Evolutionary conservation across 352 stramenopile genomes (phyloP).

Genomic region (Phytophthora brassicae): DNA sequence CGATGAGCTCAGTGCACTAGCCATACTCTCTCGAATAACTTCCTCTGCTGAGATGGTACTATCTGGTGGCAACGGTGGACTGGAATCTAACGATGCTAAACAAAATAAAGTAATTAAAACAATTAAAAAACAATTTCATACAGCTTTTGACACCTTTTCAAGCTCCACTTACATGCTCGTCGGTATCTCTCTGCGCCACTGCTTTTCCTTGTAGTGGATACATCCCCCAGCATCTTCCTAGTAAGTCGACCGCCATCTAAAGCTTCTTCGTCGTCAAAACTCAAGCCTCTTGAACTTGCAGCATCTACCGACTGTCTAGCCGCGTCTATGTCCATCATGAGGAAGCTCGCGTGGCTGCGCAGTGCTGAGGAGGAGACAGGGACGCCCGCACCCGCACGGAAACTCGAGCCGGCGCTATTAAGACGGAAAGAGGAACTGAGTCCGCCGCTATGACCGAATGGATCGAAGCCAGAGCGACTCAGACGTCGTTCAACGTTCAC

Average conservation of each 20-base stretch:
- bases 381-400: constrained; percentile 26
- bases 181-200: constrained; percentile 36
- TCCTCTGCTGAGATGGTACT: constrained; percentile 86
- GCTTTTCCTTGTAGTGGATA: constrained; percentile 14
- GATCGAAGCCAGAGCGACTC: constrained; percentile 35
- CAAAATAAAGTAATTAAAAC: constrained; percentile 1
- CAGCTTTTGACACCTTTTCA: too few relatives aligned
- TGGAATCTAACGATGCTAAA: constrained; percentile 58
- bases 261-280: constrained; percentile 31
- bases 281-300: constrained; percentile 2
- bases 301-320: constrained; percentile 41
- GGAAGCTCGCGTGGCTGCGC: constrained; percentile 43
- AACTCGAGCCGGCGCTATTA: constrained; percentile 26
- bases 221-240: constrained; percentile 50
- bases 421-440: constrained; percentile 29
- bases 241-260: constrained; percentile 35
- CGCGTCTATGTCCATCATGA: constrained; percentile 60
- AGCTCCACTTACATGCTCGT: constrained; percentile 49
- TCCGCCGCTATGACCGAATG: constrained; percentile 25
- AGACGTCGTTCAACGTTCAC: constrained; percentile 22
- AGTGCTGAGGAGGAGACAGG: constrained; percentile 33
- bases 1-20: constrained; percentile 71
- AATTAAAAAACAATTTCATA: not conserved
- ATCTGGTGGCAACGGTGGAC: constrained; percentile 70
- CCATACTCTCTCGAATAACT: constrained; percentile 85